Conservation (phyloP, 352 stramenopile species). For the Pythium monospermum region DNA sequence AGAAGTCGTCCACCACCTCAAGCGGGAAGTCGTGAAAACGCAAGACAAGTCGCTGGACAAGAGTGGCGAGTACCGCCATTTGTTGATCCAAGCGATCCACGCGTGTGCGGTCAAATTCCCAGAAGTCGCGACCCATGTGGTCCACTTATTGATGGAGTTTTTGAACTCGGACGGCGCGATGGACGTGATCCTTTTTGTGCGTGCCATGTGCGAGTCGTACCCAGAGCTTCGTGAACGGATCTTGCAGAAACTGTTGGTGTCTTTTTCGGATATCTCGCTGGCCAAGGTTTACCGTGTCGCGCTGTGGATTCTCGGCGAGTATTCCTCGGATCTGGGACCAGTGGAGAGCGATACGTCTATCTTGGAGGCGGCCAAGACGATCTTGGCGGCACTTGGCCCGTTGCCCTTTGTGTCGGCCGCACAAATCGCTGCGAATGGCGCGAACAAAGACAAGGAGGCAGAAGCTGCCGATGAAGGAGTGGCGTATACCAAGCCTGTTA, state of each 20-base stretch:
- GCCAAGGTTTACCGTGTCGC: conserved; percentile 96
- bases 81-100: conserved; percentile 99
- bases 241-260: conserved; percentile 93
- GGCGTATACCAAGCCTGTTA: conserved; percentile 89
- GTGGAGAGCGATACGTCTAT: conserved; percentile 73
- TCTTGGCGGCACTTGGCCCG: conserved; percentile 85
- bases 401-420: conserved; percentile 64
- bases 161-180: conserved; percentile 95
- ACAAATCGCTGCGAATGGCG: conserved; percentile 3
- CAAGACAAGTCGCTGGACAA: conserved; percentile 92
- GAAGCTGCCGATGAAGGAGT: conserved; percentile 21
- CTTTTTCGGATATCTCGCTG: conserved; percentile 91
- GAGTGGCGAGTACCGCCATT: conserved; percentile 93
- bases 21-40: conserved; percentile 89
- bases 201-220: conserved; percentile 97
- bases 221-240: conserved; percentile 90
- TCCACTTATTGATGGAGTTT: conserved; percentile 99
- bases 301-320: conserved; percentile 97
- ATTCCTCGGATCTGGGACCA: conserved; percentile 49
- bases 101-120: conserved; percentile 97
- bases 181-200: conserved; percentile 98
- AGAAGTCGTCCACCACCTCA: conserved; percentile 92
- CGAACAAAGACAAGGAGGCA: conserved; percentile 13
- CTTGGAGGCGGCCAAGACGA: conserved; percentile 69
- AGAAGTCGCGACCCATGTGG: conserved; percentile 95